A percentile compares a stretch with the other conserved stretches of the same genome.
Evolutionary conservation across 768 basidiomycete genomes (phyloP).

Genomic region (Cubamyces sp.): DNA sequence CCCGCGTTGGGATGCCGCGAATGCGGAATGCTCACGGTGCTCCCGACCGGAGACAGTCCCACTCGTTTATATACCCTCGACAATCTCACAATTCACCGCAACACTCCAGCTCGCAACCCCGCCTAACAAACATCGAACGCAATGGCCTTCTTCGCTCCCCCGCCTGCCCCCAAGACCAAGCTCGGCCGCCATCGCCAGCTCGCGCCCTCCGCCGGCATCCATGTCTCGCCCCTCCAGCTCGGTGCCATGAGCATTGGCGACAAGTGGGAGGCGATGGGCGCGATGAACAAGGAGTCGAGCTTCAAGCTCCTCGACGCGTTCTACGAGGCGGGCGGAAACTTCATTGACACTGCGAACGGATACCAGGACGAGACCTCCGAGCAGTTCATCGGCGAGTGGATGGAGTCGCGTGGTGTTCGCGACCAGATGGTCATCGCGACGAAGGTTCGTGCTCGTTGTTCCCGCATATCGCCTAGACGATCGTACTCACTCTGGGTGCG

Average conservation of each 20-base stretch:
- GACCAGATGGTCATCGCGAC: slow-evolving; percentile 42
- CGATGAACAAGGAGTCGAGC: slow-evolving; percentile 40
- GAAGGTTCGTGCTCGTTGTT: slow-evolving; percentile 24
- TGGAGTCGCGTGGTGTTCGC: slow-evolving; percentile 39
- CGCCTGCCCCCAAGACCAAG: slow-evolving; percentile 31
- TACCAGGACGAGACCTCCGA: slow-evolving; percentile 41
- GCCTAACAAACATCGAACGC: background rate
- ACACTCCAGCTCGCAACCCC: background rate
- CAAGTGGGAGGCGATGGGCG: slow-evolving; percentile 40
- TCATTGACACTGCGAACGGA: slow-evolving; percentile 42
- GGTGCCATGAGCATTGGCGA: slow-evolving; percentile 46
- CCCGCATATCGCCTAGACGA: too few relatives aligned
- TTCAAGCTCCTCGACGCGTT: slow-evolving; percentile 36
- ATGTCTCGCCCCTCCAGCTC: slow-evolving; percentile 44
- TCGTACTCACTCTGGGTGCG: background rate
- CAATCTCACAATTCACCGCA: background rate
- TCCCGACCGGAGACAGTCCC: too few relatives aligned
- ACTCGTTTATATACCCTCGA: too few relatives aligned
- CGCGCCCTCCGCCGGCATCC: slow-evolving; percentile 40
- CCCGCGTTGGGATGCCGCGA: too few relatives aligned
- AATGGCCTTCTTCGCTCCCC: slow-evolving; percentile 8
- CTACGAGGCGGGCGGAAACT: slow-evolving; percentile 41
- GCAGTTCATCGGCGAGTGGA: slow-evolving; percentile 48
- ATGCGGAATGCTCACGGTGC: too few relatives aligned
- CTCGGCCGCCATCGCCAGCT: slow-evolving; percentile 40